Evolutionary conservation across 116 monocot species (phyloP).

Genomic region (Cymodocea nodosa): DNA sequence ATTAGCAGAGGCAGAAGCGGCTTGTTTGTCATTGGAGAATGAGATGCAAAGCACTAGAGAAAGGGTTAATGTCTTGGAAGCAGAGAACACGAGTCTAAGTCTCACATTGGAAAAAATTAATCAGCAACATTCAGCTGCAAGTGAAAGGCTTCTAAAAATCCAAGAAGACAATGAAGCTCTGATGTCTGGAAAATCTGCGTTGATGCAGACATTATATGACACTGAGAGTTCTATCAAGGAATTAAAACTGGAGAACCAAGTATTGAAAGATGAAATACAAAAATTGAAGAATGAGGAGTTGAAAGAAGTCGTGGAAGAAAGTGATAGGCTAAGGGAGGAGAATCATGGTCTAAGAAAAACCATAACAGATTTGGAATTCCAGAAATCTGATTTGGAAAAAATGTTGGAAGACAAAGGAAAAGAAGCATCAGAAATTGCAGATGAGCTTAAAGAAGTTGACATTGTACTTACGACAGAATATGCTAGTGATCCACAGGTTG

Average conservation of each 20-base stretch:
- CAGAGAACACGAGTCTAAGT: conserved; percentile 1
- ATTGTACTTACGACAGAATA: conserved; percentile 1
- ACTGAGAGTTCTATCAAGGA: conserved; percentile 3
- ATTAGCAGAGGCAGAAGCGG: conserved; percentile 9
- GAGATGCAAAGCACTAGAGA: neutral
- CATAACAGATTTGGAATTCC: conserved; percentile 8
- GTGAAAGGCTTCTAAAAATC: neutral
- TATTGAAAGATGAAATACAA: neutral
- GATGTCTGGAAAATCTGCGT: conserved; percentile 1
- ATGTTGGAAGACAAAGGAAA: conserved; percentile 15
- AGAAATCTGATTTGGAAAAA: conserved; percentile 20
- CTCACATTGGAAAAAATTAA: neutral
- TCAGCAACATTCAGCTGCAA: conserved; percentile 11
- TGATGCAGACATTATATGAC: neutral
- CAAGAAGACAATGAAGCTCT: conserved; percentile 10
- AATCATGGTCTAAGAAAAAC: conserved; percentile 15
- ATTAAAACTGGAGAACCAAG: neutral
- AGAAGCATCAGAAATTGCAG: conserved; percentile 11
- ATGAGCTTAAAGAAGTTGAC: conserved; percentile 12
- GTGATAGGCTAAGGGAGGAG: conserved; percentile 14
- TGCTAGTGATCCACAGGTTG: conserved; percentile 1
- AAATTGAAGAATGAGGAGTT: conserved; percentile 3
- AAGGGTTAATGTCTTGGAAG: conserved; percentile 3
- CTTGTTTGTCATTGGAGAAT: neutral
- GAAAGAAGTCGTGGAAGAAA: conserved; percentile 9